These are phyloP conservation scores for Lecanosticta acicola DNA, from an alignment of 2,329 filamentous ascomycete genomes.

Conservation along the genomic window DNA sequence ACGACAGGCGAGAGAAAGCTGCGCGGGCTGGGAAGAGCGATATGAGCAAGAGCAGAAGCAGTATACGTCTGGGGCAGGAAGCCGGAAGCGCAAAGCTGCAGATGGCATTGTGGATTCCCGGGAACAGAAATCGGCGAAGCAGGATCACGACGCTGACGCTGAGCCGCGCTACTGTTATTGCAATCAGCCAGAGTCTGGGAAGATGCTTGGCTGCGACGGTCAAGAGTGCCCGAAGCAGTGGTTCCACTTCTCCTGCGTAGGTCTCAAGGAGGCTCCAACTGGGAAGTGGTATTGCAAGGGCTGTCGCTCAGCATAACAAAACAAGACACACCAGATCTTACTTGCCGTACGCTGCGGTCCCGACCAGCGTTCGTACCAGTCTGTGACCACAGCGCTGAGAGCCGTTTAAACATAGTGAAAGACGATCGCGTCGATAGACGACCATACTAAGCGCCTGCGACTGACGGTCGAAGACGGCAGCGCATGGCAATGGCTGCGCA, in stretches of 20 bases:
- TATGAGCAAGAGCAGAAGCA: no score
- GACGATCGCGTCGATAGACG: no score
- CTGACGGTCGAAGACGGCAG: no score
- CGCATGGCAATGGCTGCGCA: no score
- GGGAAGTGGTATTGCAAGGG: constrained; percentile 26
- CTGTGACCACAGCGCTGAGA: no score
- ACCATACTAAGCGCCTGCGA: no score
- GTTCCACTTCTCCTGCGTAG: constrained; percentile 76
- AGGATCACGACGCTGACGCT: constrained; percentile 3
- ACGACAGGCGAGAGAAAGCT: not conserved
- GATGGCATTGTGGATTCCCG: not conserved
- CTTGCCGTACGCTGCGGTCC: no score
- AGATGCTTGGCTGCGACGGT: constrained; percentile 80
- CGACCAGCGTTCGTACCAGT: no score
- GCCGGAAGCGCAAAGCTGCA: constrained; percentile 2
- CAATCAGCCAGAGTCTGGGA: constrained; percentile 17
- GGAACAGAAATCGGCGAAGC: not conserved
- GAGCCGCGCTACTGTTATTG: constrained; percentile 18
- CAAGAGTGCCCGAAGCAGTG: constrained; percentile 67
- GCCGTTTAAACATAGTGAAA: no score
- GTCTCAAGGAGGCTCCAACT: constrained; percentile 56
- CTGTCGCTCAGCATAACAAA: constrained; percentile 2
- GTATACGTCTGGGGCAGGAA: no score
- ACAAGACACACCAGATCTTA: not conserved
- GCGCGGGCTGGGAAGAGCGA: not conserved